A percentile compares a stretch with the other conserved stretches of the same genome.
Evolutionary conservation across 805 yeast species (phyloP).

Genomic region (Phaffomyces thermotolerans): DNA sequence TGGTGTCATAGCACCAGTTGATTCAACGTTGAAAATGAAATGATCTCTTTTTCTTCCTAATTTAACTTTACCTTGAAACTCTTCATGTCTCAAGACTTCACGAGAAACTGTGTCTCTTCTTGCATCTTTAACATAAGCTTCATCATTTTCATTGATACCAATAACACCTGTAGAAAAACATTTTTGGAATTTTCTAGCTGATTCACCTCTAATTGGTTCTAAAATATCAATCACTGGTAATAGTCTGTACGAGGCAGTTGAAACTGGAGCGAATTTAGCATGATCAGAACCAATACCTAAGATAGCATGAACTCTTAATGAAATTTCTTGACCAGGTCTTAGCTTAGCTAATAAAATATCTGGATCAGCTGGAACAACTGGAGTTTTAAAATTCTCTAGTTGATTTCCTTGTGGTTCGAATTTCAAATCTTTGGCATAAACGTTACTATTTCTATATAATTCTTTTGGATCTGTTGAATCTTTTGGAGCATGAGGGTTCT

Average conservation of each 20-base stretch:
- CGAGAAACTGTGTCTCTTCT: slow-evolving; percentile 95
- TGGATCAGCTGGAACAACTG: slow-evolving; percentile 73
- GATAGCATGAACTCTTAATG: slow-evolving; percentile 82
- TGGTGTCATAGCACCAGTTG: slow-evolving; percentile 95
- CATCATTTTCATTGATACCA: slow-evolving; percentile 56
- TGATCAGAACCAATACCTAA: slow-evolving; percentile 92
- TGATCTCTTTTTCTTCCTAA: slow-evolving; percentile 89
- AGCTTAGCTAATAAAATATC: slow-evolving; percentile 85
- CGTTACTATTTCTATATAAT: slow-evolving; percentile 74
- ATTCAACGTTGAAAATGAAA: slow-evolving; percentile 89
- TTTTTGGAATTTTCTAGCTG: slow-evolving; percentile 71
- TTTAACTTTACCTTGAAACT: slow-evolving; percentile 82
- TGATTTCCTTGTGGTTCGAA: slow-evolving; percentile 93
- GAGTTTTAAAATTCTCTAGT: slow-evolving; percentile 54
- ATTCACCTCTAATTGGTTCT: slow-evolving; percentile 66
- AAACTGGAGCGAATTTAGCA: slow-evolving; percentile 95
- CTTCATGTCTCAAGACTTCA: slow-evolving; percentile 90
- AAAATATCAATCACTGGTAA: slow-evolving; percentile 79
- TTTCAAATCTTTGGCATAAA: slow-evolving; percentile 83
- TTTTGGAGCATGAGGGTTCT: slow-evolving; percentile 76
- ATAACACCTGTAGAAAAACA: slow-evolving; percentile 95
- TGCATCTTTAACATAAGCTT: slow-evolving; percentile 80
- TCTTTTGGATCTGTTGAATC: slow-evolving; percentile 76
- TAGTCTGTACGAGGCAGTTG: slow-evolving; percentile 92
- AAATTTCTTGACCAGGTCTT: slow-evolving; percentile 95